Evolutionary conservation across 2,329 filamentous ascomycete species (phyloP).

Genomic region (Hortaea sp.): DNA sequence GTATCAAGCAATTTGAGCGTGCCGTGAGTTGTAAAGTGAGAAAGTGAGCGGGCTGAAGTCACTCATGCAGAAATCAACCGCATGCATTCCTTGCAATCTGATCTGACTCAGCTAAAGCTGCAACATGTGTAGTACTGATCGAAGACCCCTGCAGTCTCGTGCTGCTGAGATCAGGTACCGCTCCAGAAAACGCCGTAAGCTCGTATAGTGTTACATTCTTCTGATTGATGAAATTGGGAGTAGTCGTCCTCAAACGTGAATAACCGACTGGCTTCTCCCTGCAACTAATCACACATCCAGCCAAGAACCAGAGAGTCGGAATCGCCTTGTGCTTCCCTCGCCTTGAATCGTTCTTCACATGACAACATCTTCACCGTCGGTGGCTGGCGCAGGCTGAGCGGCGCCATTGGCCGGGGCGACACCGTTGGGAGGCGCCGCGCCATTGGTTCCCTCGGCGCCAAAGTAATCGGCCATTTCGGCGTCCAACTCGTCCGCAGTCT

Average conservation of each 20-base stretch:
- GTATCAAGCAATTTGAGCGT: no score
- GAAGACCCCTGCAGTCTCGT: no score
- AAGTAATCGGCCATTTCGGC: slow-evolving; percentile 98
- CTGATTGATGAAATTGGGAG: slow-evolving; percentile 13
- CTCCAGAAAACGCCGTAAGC: background rate
- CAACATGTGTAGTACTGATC: no score
- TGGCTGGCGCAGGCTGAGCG: slow-evolving; percentile 37
- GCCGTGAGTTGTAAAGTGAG: no score
- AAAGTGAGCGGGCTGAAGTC: no score
- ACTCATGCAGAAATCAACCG: no score
- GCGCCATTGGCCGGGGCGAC: slow-evolving; percentile 32
- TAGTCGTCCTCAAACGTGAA: slow-evolving; percentile 22
- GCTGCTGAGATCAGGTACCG: background rate
- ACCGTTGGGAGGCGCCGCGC: slow-evolving; percentile 32
- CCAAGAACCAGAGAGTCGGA: slow-evolving; percentile 2
- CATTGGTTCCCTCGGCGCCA: slow-evolving; percentile 35
- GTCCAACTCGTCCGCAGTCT: slow-evolving; percentile 92
- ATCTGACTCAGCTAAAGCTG: no score
- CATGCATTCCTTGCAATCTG: no score
- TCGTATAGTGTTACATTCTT: slow-evolving; percentile 2
- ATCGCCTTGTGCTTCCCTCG: background rate
- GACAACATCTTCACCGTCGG: slow-evolving; percentile 38
- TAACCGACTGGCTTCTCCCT: no score
- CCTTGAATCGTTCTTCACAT: slow-evolving; percentile 28
- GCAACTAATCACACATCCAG: background rate